Conservation (phyloP, 148 eudicot genomes). For the Spergularia bocconei region DNA sequence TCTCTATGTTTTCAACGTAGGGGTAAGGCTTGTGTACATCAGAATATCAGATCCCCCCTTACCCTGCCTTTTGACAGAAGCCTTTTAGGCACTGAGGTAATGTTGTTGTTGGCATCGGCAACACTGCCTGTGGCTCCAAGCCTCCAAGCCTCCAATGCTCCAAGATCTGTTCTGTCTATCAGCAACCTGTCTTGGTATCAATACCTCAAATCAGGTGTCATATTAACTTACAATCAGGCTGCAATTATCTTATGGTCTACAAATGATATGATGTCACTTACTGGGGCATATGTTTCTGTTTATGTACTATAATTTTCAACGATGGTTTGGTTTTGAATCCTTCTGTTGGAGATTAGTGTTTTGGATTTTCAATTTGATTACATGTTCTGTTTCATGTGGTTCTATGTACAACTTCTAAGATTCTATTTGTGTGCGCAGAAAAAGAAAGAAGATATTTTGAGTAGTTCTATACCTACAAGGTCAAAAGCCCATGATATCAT, state of each 20-base stretch:
- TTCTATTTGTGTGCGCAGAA: slow-evolving; percentile 39
- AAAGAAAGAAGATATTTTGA: slow-evolving; percentile 74
- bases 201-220: background rate
- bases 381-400: background rate
- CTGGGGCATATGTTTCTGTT: background rate
- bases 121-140: too few relatives aligned
- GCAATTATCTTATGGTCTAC: background rate
- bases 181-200: background rate
- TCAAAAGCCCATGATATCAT: slow-evolving; percentile 85
- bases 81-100: too few relatives aligned
- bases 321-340: background rate
- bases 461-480: slow-evolving; percentile 59
- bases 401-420: slow-evolving; percentile 6
- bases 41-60: too few relatives aligned
- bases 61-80: too few relatives aligned
- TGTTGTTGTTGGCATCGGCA: too few relatives aligned
- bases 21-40: too few relatives aligned
- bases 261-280: background rate
- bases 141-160: too few relatives aligned
- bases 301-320: background rate
- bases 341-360: background rate
- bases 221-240: background rate
- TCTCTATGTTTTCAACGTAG: too few relatives aligned
- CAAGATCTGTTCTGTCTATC: too few relatives aligned
- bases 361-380: background rate